phyloP scores from a whole-genome alignment of 495 filamentous ascomycete genomes.

The Pseudomonodictys pantanalensis region DNA sequence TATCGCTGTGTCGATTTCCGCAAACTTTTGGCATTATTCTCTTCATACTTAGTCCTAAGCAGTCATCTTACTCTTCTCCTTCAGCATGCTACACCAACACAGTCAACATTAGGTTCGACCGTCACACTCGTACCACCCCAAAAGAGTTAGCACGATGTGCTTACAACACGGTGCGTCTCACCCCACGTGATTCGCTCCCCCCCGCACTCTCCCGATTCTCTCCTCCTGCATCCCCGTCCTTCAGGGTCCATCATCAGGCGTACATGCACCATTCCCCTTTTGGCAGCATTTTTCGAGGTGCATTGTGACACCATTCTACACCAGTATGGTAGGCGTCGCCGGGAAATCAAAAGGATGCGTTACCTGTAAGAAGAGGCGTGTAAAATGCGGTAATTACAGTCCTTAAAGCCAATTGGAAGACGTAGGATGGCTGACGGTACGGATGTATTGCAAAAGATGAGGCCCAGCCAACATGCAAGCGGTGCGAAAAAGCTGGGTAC shows the following conservation, averaged over 20 bases:
- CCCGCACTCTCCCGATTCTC: no score
- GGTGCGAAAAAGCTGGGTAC: conserved; percentile 24
- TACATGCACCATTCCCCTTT: conserved; percentile 2
- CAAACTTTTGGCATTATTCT: no score
- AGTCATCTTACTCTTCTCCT: no score
- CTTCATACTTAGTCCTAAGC: no score
- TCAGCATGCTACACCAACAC: not conserved
- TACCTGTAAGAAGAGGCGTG: conserved; percentile 24
- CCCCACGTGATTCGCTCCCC: conserved; percentile 12
- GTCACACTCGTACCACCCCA: not conserved
- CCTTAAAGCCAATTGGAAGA: not conserved
- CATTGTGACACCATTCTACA: no score
- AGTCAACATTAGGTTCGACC: not conserved
- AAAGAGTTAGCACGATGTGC: not conserved
- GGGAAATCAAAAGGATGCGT: conserved; percentile 25
- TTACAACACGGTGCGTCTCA: not conserved
- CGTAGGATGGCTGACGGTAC: not conserved
- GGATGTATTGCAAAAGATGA: conserved; percentile 15
- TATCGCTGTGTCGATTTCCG: no score
- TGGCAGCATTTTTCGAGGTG: conserved; percentile 13
- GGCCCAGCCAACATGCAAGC: conserved; percentile 20
- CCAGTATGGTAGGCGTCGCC: conserved; percentile 22
- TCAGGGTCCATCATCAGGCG: not conserved
- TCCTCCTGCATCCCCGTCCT: not conserved
- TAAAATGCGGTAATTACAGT: conserved; percentile 21